Evolutionary conservation across 2,329 filamentous ascomycete genomes (phyloP).

Genomic region (Fusarium sp.): DNA sequence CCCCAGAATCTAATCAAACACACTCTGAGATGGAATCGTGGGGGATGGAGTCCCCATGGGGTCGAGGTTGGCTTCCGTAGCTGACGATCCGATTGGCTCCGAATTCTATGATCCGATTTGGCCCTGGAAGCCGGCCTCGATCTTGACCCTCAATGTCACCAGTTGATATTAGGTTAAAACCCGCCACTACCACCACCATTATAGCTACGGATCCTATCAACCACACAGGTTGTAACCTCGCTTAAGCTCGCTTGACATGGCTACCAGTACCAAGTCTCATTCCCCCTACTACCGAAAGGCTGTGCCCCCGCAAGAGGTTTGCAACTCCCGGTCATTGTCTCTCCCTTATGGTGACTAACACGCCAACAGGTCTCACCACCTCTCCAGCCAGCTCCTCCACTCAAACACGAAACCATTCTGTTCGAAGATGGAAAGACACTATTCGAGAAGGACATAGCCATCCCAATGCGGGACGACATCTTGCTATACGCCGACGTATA

Average conservation of each 20-base stretch:
- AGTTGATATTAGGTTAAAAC: neutral
- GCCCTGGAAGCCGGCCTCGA: neutral
- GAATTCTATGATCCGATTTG: neutral
- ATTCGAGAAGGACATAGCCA: neutral
- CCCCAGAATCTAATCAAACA: neutral
- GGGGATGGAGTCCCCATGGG: neutral
- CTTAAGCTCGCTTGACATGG: neutral
- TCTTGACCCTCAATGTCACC: neutral
- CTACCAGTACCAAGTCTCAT: neutral
- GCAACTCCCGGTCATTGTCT: neutral
- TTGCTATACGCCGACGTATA: neutral
- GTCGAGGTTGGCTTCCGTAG: neutral
- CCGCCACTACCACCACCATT: neutral
- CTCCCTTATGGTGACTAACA: neutral
- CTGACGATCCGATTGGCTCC: neutral
- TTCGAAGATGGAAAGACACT: conserved; percentile 1
- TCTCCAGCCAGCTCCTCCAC: neutral
- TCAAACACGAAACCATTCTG: neutral
- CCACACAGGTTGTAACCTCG: neutral
- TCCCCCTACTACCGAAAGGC: neutral
- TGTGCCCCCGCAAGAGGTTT: neutral
- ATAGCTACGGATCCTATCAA: neutral
- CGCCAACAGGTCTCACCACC: neutral
- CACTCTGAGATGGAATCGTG: neutral
- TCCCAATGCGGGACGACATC: neutral